Evolutionary conservation across 1,284 basidiomycete genomes (phyloP).

Genomic region (Marasmius oreades): DNA sequence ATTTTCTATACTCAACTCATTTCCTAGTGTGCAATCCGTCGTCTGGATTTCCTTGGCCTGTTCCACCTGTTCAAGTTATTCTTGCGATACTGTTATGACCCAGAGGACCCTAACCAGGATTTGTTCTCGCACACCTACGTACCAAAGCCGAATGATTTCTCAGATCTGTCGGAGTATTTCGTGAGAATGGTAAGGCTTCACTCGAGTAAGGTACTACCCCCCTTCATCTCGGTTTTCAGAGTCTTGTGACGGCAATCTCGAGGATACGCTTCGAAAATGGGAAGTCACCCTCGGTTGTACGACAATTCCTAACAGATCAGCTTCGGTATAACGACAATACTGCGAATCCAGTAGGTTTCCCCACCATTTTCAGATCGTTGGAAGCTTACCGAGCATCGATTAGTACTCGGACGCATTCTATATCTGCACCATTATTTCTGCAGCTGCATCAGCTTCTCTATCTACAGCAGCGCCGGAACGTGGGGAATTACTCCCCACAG

Average conservation of each 20-base stretch:
- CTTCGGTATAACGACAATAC: constrained; percentile 95
- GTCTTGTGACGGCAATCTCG: constrained; percentile 79
- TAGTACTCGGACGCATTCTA: constrained; percentile 92
- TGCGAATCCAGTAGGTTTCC: constrained; percentile 71
- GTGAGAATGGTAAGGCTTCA: constrained; percentile 73
- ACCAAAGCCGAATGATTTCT: constrained; percentile 92
- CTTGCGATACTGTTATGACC: constrained; percentile 89
- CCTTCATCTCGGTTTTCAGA: constrained; percentile 35
- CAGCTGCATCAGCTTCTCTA: constrained; percentile 75
- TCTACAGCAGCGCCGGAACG: constrained; percentile 72
- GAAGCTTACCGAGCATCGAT: background rate
- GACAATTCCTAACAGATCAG: constrained; percentile 88
- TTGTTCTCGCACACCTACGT: constrained; percentile 83
- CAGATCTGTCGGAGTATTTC: constrained; percentile 90
- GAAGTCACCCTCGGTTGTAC: constrained; percentile 84
- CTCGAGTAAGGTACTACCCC: background rate
- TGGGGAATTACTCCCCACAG: constrained; percentile 68
- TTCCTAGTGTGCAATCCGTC: constrained; percentile 73
- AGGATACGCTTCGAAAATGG: constrained; percentile 84
- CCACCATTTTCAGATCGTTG: no score
- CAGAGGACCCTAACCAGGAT: constrained; percentile 74
- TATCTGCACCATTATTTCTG: constrained; percentile 83
- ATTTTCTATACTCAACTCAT: constrained; percentile 7
- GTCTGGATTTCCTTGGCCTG: constrained; percentile 83
- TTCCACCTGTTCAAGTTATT: constrained; percentile 98